These are phyloP conservation scores for Exophiala alcalophila DNA, from an alignment of 2,329 filamentous ascomycete species.

Conservation along the genomic window DNA sequence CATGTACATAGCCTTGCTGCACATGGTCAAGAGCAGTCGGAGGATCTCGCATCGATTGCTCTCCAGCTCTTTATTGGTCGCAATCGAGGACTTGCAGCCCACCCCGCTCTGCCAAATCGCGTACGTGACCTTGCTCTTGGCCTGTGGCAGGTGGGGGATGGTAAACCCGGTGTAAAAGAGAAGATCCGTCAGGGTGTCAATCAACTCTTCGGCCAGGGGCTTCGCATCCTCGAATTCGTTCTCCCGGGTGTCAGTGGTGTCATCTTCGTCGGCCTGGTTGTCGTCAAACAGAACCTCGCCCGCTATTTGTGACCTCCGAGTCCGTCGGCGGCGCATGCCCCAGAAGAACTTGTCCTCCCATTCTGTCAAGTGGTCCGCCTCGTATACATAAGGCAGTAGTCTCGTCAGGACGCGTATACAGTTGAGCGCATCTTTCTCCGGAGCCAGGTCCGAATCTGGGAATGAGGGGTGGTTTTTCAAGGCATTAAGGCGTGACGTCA, in stretches of 20 bases:
- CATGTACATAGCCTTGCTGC: conserved; percentile 92
- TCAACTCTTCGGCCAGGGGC: conserved; percentile 85
- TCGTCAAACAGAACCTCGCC: conserved; percentile 84
- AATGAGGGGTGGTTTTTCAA: conserved; percentile 88
- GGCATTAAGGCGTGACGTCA: conserved; percentile 77
- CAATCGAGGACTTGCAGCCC: conserved; percentile 84
- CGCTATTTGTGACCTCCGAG: conserved; percentile 62
- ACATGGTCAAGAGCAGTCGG: conserved; percentile 77
- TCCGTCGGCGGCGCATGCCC: conserved; percentile 69
- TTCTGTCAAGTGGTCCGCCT: conserved; percentile 72
- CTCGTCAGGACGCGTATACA: conserved; percentile 89
- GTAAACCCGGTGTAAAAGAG: conserved; percentile 92
- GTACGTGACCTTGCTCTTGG: conserved; percentile 79
- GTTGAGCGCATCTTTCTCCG: conserved; percentile 84
- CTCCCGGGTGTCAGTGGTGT: conserved; percentile 40
- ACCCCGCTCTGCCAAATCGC: conserved; percentile 98
- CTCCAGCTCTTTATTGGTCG: conserved; percentile 87
- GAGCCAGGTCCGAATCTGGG: conserved; percentile 79
- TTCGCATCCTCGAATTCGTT: conserved; percentile 77
- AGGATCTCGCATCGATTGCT: conserved; percentile 89
- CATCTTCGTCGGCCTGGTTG: conserved; percentile 53
- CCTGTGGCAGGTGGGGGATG: conserved; percentile 67
- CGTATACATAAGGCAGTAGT: conserved; percentile 86
- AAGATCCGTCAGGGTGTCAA: conserved; percentile 83
- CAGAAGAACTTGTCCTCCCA: conserved; percentile 98